Conservation (phyloP, 495 filamentous ascomycete species). For the Durotheca rogersii region DNA sequence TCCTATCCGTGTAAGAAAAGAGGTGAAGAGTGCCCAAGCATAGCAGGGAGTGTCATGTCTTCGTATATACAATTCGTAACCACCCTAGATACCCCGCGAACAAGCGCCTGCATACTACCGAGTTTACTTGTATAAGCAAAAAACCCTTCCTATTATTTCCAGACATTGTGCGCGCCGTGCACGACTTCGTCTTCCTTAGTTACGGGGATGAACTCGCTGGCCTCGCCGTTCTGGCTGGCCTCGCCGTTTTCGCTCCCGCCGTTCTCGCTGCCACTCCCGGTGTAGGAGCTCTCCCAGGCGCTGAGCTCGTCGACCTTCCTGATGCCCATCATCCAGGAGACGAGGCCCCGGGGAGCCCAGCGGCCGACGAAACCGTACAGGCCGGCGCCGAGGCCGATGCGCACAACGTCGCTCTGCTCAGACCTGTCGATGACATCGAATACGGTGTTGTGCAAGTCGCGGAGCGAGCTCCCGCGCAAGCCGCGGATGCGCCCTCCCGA, state of each 20-base stretch:
- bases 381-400: conserved; percentile 77
- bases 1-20: neutral
- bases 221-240: conserved; percentile 20
- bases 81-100: too few species aligned
- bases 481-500: conserved; percentile 46
- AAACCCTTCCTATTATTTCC: conserved; percentile 32
- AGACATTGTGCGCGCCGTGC: conserved; percentile 39
- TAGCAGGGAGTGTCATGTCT: conserved; percentile 3
- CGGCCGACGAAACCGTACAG: conserved; percentile 84
- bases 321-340: conserved; percentile 88
- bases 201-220: conserved; percentile 43
- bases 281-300: conserved; percentile 40
- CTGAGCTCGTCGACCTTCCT: conserved; percentile 52
- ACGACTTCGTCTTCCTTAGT: conserved; percentile 38
- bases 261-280: conserved; percentile 28
- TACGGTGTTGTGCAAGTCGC: conserved; percentile 78
- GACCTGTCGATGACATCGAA: conserved; percentile 74
- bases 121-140: too few species aligned
- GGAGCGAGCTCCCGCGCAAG: conserved; percentile 63
- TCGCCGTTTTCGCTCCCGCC: conserved; percentile 32
- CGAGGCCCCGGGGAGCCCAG: conserved; percentile 75
- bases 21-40: neutral
- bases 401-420: conserved; percentile 54
- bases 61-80: conserved; percentile 31
- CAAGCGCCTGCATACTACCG: too few species aligned